These are phyloP conservation scores for Corymbia calophylla DNA, from an alignment of 441 rosid species.

Conservation along the genomic window DNA sequence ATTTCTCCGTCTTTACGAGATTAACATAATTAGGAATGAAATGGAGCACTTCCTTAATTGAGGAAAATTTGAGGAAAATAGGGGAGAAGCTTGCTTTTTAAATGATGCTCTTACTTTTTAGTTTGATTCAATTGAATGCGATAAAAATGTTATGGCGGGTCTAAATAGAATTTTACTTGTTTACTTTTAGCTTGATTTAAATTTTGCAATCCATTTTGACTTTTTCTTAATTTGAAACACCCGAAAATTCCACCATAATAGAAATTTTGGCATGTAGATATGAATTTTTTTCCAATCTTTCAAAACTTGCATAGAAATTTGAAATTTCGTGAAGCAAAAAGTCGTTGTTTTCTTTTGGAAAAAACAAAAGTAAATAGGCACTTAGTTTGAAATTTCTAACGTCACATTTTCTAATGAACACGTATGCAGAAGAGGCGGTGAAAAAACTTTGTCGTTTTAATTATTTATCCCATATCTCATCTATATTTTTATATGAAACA, in stretches of 20 bases:
- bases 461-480: neutral
- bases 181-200: neutral
- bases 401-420: neutral
- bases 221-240: neutral
- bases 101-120: neutral
- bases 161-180: neutral
- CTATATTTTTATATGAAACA: neutral
- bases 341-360: neutral
- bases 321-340: neutral
- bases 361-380: neutral
- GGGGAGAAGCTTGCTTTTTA: neutral
- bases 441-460: neutral
- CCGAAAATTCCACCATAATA: neutral
- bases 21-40: neutral
- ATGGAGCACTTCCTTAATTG: neutral
- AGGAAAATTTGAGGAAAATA: neutral
- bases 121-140: neutral
- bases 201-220: neutral
- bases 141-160: neutral
- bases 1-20: neutral
- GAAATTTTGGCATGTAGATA: neutral
- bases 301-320: neutral
- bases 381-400: neutral
- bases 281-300: neutral
- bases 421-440: neutral